Evolutionary conservation across 2,329 filamentous ascomycete genomes (phyloP).

Genomic region (Stagonosporopsis cucurbitacearum): DNA sequence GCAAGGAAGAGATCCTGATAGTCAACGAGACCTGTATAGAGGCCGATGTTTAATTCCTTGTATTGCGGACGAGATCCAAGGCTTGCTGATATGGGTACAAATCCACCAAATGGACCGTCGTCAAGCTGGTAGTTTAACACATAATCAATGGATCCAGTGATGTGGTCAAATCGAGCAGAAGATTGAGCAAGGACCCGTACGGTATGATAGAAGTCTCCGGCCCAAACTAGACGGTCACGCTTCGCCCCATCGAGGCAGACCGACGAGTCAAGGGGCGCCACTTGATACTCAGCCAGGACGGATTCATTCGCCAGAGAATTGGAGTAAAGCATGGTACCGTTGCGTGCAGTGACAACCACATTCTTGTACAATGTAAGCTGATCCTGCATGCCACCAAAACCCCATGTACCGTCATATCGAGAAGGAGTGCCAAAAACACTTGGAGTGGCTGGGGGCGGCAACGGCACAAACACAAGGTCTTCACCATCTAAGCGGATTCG

Average conservation of each 20-base stretch:
- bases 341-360: conserved; percentile 33
- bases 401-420: conserved; percentile 38
- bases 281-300: conserved; percentile 49
- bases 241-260: conserved; percentile 54
- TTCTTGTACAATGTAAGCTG: conserved; percentile 49
- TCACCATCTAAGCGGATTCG: conserved; percentile 37
- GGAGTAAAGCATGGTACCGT: conserved; percentile 42
- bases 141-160: conserved; percentile 45
- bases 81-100: conserved; percentile 21
- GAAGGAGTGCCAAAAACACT: conserved; percentile 8
- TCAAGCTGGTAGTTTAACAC: conserved; percentile 30
- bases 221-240: conserved; percentile 52
- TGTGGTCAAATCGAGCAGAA: conserved; percentile 47
- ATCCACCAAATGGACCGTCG: conserved; percentile 4
- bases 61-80: conserved; percentile 12
- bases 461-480: conserved; percentile 26
- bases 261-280: conserved; percentile 41
- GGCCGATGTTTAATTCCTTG: not conserved
- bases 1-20: conserved; percentile 43
- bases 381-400: conserved; percentile 53
- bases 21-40: conserved; percentile 28
- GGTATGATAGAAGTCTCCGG: conserved; percentile 54
- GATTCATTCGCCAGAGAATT: conserved; percentile 38
- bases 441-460: not conserved
- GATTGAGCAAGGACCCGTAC: conserved; percentile 46